Evolutionary conservation across 495 filamentous ascomycete genomes (phyloP).

Genomic region (Pyrenopolyporus hunteri): DNA sequence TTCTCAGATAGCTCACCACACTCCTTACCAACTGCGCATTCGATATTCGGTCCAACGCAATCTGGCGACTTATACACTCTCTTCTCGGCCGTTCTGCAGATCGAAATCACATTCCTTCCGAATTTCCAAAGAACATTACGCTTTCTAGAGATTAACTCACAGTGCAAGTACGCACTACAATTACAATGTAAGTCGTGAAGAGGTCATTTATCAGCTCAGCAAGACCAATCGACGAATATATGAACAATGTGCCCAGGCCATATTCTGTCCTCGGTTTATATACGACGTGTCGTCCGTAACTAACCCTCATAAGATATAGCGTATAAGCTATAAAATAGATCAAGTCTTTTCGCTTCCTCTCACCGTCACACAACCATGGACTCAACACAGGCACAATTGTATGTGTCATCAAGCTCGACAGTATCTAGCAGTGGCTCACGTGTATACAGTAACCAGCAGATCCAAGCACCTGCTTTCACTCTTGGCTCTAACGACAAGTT

Average conservation of each 20-base stretch:
- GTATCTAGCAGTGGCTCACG: slow-evolving; percentile 39
- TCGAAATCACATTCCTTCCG: slow-evolving; percentile 26
- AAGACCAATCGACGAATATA: slow-evolving; percentile 35
- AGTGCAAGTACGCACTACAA: slow-evolving; percentile 38
- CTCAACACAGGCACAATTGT: slow-evolving; percentile 50
- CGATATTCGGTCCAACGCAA: slow-evolving; percentile 17
- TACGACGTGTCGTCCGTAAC: slow-evolving; percentile 28
- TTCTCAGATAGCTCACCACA: slow-evolving; percentile 49
- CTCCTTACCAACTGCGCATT: slow-evolving; percentile 45
- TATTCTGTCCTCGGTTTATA: too few relatives aligned
- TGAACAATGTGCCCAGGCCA: slow-evolving; percentile 34
- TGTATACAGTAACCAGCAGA: slow-evolving; percentile 50
- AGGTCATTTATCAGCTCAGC: slow-evolving; percentile 36
- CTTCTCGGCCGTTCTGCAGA: slow-evolving; percentile 26
- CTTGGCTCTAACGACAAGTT: slow-evolving; percentile 48
- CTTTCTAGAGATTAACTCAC: slow-evolving; percentile 25
- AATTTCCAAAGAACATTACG: slow-evolving; percentile 5
- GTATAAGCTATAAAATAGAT: slow-evolving; percentile 47
- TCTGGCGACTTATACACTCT: slow-evolving; percentile 39
- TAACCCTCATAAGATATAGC: slow-evolving; percentile 32
- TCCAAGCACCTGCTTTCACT: slow-evolving; percentile 50
- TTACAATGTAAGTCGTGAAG: slow-evolving; percentile 48
- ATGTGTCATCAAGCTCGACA: slow-evolving; percentile 31
- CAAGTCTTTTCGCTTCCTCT: slow-evolving; percentile 41
- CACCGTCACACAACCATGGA: slow-evolving; percentile 47